Percentiles rank a stretch among this genome's conserved stretches.
Evolutionary conservation across 805 yeast species (phyloP).

Genomic region (Yamadazyma insecticola): DNA sequence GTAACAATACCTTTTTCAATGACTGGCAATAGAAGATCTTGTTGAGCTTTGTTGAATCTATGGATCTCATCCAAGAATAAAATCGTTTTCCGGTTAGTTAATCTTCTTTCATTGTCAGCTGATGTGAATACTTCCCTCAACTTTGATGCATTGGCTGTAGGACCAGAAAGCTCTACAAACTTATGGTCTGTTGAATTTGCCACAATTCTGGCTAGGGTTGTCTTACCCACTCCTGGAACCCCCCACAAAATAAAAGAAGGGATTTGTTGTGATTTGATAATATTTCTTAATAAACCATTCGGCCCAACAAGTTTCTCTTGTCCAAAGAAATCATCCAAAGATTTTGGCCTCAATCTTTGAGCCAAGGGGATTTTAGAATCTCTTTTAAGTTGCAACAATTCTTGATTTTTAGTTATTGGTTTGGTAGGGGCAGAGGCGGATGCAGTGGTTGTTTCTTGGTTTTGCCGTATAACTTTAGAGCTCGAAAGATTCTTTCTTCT

Average conservation of each 20-base stretch:
- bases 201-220: conserved; percentile 37
- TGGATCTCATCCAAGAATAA: conserved; percentile 42
- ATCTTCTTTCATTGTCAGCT: conserved; percentile 32
- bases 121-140: conserved; percentile 30
- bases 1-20: conserved; percentile 37
- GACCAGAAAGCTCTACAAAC: conserved; percentile 38
- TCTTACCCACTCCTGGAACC: conserved; percentile 42
- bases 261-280: conserved; percentile 27
- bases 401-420: conserved; percentile 3
- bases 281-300: conserved; percentile 31
- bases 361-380: conserved; percentile 31
- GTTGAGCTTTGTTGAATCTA: conserved; percentile 39
- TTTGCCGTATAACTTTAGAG: background rate
- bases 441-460: background rate
- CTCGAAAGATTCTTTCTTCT: conserved; percentile 21
- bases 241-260: conserved; percentile 44
- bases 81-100: conserved; percentile 38
- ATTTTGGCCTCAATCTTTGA: conserved; percentile 35
- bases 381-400: conserved; percentile 12
- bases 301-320: conserved; percentile 38
- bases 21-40: conserved; percentile 38
- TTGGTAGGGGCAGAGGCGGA: background rate
- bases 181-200: conserved; percentile 25
- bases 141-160: conserved; percentile 32
- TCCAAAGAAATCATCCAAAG: conserved; percentile 36